These are phyloP conservation scores for Pyrenophora graminea DNA, from an alignment of 2,329 filamentous ascomycete genomes.

Conservation along the genomic window DNA sequence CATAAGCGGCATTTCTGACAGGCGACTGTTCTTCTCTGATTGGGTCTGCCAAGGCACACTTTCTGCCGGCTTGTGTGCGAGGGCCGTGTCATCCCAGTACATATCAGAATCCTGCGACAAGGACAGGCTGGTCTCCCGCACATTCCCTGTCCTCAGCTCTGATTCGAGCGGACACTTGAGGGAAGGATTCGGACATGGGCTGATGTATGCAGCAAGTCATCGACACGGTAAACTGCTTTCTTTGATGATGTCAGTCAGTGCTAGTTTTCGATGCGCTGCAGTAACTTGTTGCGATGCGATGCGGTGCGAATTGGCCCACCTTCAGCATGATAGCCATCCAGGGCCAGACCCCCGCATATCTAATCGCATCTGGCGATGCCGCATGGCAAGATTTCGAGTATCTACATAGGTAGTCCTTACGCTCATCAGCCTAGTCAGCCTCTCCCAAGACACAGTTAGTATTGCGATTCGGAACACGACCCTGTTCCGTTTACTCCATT, in stretches of 20 bases:
- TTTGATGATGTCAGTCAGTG: conserved; percentile 38
- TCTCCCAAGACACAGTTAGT: too few species aligned
- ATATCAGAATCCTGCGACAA: conserved; percentile 29
- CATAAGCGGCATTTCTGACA: conserved; percentile 45
- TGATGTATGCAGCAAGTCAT: conserved; percentile 41
- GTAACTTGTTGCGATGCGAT: conserved; percentile 10
- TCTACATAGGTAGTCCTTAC: too few species aligned
- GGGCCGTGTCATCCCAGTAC: conserved; percentile 39
- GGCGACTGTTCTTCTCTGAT: conserved; percentile 26
- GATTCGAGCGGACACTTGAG: conserved; percentile 41
- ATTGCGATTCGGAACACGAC: too few species aligned
- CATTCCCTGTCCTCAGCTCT: conserved; percentile 32
- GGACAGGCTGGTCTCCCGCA: conserved; percentile 39
- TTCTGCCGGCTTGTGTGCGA: conserved; percentile 38
- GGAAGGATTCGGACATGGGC: conserved; percentile 42
- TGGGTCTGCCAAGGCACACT: conserved; percentile 25
- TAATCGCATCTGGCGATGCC: not conserved
- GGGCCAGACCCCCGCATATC: conserved; percentile 11
- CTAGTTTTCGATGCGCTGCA: conserved; percentile 28
- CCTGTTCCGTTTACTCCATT: too few species aligned
- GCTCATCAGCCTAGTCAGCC: too few species aligned
- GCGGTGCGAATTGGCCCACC: conserved; percentile 19
- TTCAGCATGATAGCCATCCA: conserved; percentile 21
- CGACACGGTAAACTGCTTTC: conserved; percentile 19
- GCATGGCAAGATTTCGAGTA: not conserved